A percentile compares a stretch with the other conserved stretches of the same genome.
Conservation (phyloP, 164 flowering plant species). For the Malania oleifera region DNA sequence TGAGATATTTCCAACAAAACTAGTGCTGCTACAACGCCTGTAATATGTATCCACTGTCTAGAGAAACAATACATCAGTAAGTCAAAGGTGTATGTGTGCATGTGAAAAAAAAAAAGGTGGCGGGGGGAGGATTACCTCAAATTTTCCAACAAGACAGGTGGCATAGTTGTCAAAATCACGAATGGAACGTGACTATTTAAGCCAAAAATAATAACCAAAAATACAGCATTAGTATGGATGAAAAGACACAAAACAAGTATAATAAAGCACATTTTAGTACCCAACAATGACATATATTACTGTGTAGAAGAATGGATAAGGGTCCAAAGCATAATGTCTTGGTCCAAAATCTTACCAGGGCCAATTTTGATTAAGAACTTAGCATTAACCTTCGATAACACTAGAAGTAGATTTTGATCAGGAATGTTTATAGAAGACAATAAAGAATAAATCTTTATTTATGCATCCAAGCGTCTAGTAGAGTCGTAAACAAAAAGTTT, state of each 20-base stretch:
- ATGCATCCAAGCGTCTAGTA: too few relatives aligned
- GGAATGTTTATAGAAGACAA: too few relatives aligned
- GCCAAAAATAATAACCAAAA: slow-evolving; percentile 7
- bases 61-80: slow-evolving; percentile 16
- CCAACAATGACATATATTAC: too few relatives aligned
- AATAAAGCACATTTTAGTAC: too few relatives aligned
- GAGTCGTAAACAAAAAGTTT: too few relatives aligned
- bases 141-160: slow-evolving; percentile 81
- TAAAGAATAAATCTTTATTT: too few relatives aligned
- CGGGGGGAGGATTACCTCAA: slow-evolving; percentile 53
- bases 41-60: slow-evolving; percentile 95
- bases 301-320: too few relatives aligned
- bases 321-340: too few relatives aligned
- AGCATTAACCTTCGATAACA: too few relatives aligned
- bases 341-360: too few relatives aligned
- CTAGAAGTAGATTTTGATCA: too few relatives aligned
- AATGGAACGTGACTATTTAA: slow-evolving; percentile 68
- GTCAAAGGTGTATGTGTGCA: not conserved
- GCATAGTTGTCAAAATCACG: slow-evolving; percentile 89
- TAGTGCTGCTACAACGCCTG: slow-evolving; percentile 70
- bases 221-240: slow-evolving; percentile 3
- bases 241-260: not conserved
- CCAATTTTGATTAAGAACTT: too few relatives aligned
- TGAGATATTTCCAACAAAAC: slow-evolving; percentile 59
- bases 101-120: not conserved